These are phyloP conservation scores for Colletotrichum costaricense DNA, from an alignment of 2,329 filamentous ascomycete species.

Conservation along the genomic window DNA sequence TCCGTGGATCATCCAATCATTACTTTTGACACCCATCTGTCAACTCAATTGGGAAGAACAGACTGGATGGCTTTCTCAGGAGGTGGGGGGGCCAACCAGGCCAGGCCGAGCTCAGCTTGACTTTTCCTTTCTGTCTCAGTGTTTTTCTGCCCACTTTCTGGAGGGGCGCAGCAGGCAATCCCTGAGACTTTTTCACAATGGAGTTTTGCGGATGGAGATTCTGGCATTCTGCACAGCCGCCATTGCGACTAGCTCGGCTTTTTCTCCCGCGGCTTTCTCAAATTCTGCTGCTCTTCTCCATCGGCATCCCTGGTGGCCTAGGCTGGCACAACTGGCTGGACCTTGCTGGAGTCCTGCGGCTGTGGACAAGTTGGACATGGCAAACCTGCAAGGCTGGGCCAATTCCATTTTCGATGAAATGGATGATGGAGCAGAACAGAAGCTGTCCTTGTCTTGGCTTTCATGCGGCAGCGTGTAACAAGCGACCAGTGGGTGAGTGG, in stretches of 20 bases:
- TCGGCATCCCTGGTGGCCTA: background rate
- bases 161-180: background rate
- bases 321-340: background rate
- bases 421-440: background rate
- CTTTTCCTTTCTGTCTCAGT: background rate
- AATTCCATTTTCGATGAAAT: background rate
- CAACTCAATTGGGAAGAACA: background rate
- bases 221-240: slow-evolving; percentile 4
- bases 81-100: too few species aligned
- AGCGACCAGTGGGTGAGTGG: background rate
- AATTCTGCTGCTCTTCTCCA: background rate
- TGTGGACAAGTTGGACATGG: too few species aligned
- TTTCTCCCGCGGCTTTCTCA: background rate
- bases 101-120: too few species aligned
- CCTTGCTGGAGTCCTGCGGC: background rate
- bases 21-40: background rate
- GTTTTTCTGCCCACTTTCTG: background rate
- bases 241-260: background rate
- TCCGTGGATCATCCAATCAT: background rate
- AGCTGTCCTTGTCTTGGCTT: background rate
- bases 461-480: background rate
- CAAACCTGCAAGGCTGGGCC: too few species aligned
- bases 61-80: background rate
- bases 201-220: background rate
- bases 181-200: background rate